A percentile compares a stretch with the other conserved stretches of the same genome.
phyloP scores from a whole-genome alignment of 2,329 filamentous ascomycete species.

The Pyrenophora tritici-repentis region DNA sequence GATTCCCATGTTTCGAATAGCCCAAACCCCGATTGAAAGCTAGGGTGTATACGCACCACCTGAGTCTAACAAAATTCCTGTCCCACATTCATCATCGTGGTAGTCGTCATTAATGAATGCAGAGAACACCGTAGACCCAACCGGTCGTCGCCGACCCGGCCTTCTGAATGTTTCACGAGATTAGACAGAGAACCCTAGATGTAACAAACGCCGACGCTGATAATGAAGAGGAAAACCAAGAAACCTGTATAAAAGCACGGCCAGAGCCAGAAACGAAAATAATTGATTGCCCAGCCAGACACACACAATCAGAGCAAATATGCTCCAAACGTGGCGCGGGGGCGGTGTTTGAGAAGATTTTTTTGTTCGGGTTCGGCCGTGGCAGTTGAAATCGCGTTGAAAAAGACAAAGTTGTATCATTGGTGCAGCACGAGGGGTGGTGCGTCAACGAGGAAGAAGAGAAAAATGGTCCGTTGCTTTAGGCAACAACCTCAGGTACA shows the following conservation, averaged over 20 bases:
- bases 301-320: slow-evolving; percentile 4
- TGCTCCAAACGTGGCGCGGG: slow-evolving; percentile 17
- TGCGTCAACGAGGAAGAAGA: slow-evolving; percentile 11
- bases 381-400: slow-evolving; percentile 9
- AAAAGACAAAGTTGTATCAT: slow-evolving; percentile 17
- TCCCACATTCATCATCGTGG: too few relatives aligned
- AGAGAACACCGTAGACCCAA: too few relatives aligned
- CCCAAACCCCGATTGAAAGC: too few relatives aligned
- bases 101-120: too few relatives aligned
- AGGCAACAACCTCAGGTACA: slow-evolving; percentile 26
- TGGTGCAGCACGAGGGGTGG: slow-evolving; percentile 3
- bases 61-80: too few relatives aligned
- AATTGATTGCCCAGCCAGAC: slow-evolving; percentile 26
- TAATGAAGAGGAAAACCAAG: background rate
- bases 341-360: slow-evolving; percentile 18
- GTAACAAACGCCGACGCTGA: slow-evolving; percentile 1
- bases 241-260: background rate
- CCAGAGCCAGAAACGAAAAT: background rate
- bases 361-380: slow-evolving; percentile 29
- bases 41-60: too few relatives aligned
- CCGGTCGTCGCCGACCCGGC: background rate
- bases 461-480: slow-evolving; percentile 1
- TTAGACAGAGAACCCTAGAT: background rate
- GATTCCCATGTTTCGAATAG: too few relatives aligned
- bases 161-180: too few relatives aligned